phyloP scores from a whole-genome alignment of 805 yeast species.

The Starmerella kuoi region DNA sequence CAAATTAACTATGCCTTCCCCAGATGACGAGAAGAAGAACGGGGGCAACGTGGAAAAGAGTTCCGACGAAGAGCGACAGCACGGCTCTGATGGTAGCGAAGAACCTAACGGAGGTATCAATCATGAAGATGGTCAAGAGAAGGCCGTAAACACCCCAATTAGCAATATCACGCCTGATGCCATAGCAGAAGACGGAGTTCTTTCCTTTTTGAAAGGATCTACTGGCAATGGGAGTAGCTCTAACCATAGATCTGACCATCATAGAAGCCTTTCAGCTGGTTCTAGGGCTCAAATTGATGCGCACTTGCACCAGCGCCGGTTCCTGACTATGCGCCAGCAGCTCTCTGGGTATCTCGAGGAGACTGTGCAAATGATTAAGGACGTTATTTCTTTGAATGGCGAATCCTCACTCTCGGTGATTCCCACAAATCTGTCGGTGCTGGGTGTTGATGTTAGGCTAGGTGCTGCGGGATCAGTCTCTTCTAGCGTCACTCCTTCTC shows the following conservation, averaged over 20 bases:
- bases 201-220: constrained; percentile 12
- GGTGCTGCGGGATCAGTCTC: constrained; percentile 38
- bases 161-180: too few relatives aligned
- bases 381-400: constrained; percentile 21
- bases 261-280: constrained; percentile 23
- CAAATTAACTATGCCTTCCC: too few relatives aligned
- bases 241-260: constrained; percentile 7
- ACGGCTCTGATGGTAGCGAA: too few relatives aligned
- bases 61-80: too few relatives aligned
- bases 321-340: constrained; percentile 57
- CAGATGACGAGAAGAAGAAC: too few relatives aligned
- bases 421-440: constrained; percentile 38
- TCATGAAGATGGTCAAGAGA: too few relatives aligned
- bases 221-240: neutral
- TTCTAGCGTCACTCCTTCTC: constrained; percentile 57
- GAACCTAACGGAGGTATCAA: too few relatives aligned
- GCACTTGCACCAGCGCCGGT: constrained; percentile 61
- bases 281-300: constrained; percentile 34
- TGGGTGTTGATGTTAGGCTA: constrained; percentile 50
- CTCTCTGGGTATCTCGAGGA: constrained; percentile 38
- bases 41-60: too few relatives aligned
- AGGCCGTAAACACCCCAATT: too few relatives aligned
- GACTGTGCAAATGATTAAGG: constrained; percentile 23
- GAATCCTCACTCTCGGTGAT: constrained; percentile 8
- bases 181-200: constrained; percentile 22